Conservation (phyloP, 2,329 filamentous ascomycete species). For the Hirsutella rhossiliensis region DNA sequence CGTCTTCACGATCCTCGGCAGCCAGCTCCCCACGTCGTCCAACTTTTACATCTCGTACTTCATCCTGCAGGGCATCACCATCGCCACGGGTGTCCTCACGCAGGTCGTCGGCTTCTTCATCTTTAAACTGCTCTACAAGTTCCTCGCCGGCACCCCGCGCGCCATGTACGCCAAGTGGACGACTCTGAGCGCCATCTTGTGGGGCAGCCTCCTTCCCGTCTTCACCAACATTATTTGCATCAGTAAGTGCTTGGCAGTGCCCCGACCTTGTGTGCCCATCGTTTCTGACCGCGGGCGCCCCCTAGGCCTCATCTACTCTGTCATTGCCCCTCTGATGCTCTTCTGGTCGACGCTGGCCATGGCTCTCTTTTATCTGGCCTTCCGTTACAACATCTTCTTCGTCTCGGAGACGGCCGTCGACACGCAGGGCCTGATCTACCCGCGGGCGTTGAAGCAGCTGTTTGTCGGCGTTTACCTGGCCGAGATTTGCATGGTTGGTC, state of each 20-base stretch:
- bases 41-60: slow-evolving; percentile 95
- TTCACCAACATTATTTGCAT: slow-evolving; percentile 66
- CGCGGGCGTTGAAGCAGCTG: slow-evolving; percentile 77
- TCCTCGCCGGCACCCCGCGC: slow-evolving; percentile 65
- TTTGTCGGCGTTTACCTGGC: slow-evolving; percentile 71
- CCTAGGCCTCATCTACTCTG: slow-evolving; percentile 62
- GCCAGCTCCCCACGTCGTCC: slow-evolving; percentile 66
- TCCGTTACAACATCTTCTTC: slow-evolving; percentile 78
- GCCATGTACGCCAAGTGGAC: slow-evolving; percentile 68
- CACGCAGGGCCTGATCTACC: slow-evolving; percentile 80
- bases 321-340: slow-evolving; percentile 73
- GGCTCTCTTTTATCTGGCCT: slow-evolving; percentile 69
- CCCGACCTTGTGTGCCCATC: too few species aligned
- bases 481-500: slow-evolving; percentile 67
- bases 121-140: slow-evolving; percentile 54
- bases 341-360: slow-evolving; percentile 70
- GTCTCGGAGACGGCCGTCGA: slow-evolving; percentile 70
- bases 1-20: slow-evolving; percentile 54
- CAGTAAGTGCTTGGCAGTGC: slow-evolving; percentile 35
- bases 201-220: slow-evolving; percentile 65
- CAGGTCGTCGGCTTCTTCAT: slow-evolving; percentile 56
- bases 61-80: slow-evolving; percentile 68
- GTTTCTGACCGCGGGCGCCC: background rate
- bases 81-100: slow-evolving; percentile 61
- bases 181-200: slow-evolving; percentile 54